Evolutionary conservation across 441 rosid genomes (phyloP), one percentile per base, ranked within the genome.

Genomic region (Hura crepitans): DNA sequence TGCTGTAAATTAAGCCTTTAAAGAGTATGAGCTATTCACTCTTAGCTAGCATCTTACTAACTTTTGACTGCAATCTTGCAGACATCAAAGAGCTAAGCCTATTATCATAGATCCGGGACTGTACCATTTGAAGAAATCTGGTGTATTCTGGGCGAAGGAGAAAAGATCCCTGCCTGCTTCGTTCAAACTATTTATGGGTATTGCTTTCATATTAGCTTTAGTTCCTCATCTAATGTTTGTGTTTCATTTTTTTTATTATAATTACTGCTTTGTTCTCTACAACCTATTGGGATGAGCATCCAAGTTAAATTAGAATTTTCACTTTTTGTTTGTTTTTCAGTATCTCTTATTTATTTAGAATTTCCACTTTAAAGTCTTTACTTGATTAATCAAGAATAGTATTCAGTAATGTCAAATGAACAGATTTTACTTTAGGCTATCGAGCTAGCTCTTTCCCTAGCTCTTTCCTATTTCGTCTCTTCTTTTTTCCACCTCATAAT

Each of bases 91-190:
- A 82, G 98, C 95, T 60, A 88, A 91, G 77, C 98, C 97, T 15
- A 89, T 91, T 68, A 81, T 93, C 43, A 83, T 91, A 17, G 97
- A 93, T 77, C 93, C 97, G 4, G 98, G 93, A 65, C 81, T 91
- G 83, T 93, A 93, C 81, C 95, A 93, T 79, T 70, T 80, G 51
- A 87, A 84, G 79, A 91, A 89, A 79, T 91, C 95, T 51, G 84
- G 88, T 68, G 93, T 89, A 39, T 93, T 89, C 80, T 89, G 84
- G 86, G 97, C 95, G 11, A 91, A 89, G 77, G 97, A 93, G 84
- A 88, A 84, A 59, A 85, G 98, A 71, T 79, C 89, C 14, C 42
- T 91, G 78, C 98, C 96, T 75, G 92, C 89, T 68, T 85, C 97
- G 46, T 93, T 93, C 88, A 93, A 88, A 81, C 72, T 89, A 62